Evolutionary conservation across 1,139 yeast genomes (phyloP).

Genomic region (Saccharomycopsis hybrid): DNA sequence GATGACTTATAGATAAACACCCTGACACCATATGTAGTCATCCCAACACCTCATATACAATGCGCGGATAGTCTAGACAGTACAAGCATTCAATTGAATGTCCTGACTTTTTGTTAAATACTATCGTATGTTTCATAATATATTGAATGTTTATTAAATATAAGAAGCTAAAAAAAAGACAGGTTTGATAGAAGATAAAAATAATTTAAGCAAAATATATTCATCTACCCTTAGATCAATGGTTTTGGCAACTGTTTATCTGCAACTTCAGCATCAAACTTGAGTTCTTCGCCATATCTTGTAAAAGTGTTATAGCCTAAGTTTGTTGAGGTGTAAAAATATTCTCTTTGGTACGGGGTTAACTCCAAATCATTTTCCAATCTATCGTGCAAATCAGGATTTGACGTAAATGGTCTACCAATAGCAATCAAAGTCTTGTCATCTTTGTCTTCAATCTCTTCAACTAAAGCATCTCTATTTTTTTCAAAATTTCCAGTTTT

Average conservation of each 20-base stretch:
- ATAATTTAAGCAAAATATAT: too few relatives aligned
- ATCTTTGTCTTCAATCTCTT: conserved; percentile 29
- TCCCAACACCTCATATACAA: too few relatives aligned
- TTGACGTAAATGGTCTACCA: conserved; percentile 42
- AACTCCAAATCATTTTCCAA: conserved; percentile 31
- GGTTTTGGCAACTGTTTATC: not conserved
- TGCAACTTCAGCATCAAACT: conserved; percentile 2
- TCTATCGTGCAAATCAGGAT: conserved; percentile 42
- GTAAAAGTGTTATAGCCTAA: conserved; percentile 15
- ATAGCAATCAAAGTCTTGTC: conserved; percentile 38
- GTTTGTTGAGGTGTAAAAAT: conserved; percentile 33
- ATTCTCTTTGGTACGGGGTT: conserved; percentile 30
- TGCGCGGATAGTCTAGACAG: too few relatives aligned
- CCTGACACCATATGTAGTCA: too few relatives aligned
- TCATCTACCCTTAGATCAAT: not conserved
- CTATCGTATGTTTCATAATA: too few relatives aligned
- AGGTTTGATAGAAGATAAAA: too few relatives aligned
- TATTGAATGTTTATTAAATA: too few relatives aligned
- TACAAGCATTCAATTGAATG: too few relatives aligned
- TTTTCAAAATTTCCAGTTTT: conserved; percentile 32
- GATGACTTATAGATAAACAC: too few relatives aligned
- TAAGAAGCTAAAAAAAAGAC: too few relatives aligned
- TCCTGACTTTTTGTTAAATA: too few relatives aligned
- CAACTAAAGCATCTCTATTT: conserved; percentile 14
- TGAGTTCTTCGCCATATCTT: conserved; percentile 1